These are phyloP conservation scores for Trebouxia sp. DNA, from an alignment of 139 green algal genomes.

Conservation along the genomic window DNA sequence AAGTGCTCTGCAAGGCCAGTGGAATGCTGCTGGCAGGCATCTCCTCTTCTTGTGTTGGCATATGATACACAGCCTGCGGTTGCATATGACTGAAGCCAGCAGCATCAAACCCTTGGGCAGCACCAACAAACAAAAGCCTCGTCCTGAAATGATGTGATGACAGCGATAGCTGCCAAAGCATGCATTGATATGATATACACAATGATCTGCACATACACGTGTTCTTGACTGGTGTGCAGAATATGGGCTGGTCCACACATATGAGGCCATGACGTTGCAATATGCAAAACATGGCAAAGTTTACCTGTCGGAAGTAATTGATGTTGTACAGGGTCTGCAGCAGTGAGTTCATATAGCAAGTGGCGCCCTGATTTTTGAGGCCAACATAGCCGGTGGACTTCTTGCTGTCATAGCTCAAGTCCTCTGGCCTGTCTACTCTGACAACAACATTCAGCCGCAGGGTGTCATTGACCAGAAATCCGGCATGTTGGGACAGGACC, in stretches of 20 bases:
- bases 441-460: slow-evolving; percentile 62
- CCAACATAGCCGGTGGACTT: slow-evolving; percentile 93
- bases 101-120: no score
- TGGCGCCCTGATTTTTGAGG: slow-evolving; percentile 97
- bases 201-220: no score
- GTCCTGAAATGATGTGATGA: no score
- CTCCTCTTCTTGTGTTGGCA: slow-evolving; percentile 89
- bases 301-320: slow-evolving; percentile 85
- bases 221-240: no score
- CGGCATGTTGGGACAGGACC: slow-evolving; percentile 55
- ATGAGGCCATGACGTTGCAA: no score
- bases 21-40: slow-evolving; percentile 77
- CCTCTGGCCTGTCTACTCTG: slow-evolving; percentile 52
- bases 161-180: no score
- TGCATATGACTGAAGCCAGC: no score
- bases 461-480: slow-evolving; percentile 69
- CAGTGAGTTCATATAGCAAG: slow-evolving; percentile 99
- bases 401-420: slow-evolving; percentile 76
- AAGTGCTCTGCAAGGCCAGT: slow-evolving; percentile 94
- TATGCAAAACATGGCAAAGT: not conserved
- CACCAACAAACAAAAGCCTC: no score
- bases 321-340: slow-evolving; percentile 97
- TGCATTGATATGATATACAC: no score
- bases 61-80: slow-evolving; percentile 95
- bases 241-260: no score